Evolutionary conservation across 768 basidiomycete genomes (phyloP).

Genomic region (Suillus alpinus): DNA sequence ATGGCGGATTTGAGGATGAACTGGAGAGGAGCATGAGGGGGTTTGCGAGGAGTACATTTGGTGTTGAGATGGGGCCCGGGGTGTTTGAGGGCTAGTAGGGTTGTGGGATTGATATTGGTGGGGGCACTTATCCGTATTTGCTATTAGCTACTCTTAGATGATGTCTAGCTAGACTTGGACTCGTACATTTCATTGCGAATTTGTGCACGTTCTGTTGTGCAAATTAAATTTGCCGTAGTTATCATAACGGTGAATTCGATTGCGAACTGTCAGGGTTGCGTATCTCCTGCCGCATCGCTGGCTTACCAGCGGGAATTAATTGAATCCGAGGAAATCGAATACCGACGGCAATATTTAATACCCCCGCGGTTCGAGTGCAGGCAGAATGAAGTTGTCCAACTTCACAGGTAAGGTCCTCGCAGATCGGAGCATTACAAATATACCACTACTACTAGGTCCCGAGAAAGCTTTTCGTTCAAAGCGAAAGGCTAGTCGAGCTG

Average conservation of each 20-base stretch:
- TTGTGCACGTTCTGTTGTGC: too few relatives aligned
- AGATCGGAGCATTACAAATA: not conserved
- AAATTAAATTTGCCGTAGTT: not conserved
- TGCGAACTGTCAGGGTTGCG: too few relatives aligned
- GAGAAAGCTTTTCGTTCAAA: not conserved
- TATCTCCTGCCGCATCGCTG: too few relatives aligned
- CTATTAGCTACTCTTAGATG: not conserved
- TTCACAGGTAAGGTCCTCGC: not conserved
- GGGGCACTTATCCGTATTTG: not conserved
- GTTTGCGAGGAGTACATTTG: conserved; percentile 77
- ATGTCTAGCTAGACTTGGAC: not conserved
- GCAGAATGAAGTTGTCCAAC: too few relatives aligned
- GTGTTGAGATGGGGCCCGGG: conserved; percentile 63
- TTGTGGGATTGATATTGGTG: too few relatives aligned
- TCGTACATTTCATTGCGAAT: not conserved
- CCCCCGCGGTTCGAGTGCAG: not conserved
- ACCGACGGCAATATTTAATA: not conserved
- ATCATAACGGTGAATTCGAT: not conserved
- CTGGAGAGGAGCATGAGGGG: conserved; percentile 71
- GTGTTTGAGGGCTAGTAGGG: conserved; percentile 48
- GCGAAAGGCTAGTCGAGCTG: not conserved
- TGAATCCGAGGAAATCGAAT: too few relatives aligned
- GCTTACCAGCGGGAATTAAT: too few relatives aligned
- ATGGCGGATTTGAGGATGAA: conserved; percentile 73
- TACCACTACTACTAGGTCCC: not conserved